Percentiles rank a stretch among this genome's conserved stretches.
These are phyloP conservation scores for Xylaria multiplex DNA, from an alignment of 2,329 filamentous ascomycete genomes.

Conservation along the genomic window DNA sequence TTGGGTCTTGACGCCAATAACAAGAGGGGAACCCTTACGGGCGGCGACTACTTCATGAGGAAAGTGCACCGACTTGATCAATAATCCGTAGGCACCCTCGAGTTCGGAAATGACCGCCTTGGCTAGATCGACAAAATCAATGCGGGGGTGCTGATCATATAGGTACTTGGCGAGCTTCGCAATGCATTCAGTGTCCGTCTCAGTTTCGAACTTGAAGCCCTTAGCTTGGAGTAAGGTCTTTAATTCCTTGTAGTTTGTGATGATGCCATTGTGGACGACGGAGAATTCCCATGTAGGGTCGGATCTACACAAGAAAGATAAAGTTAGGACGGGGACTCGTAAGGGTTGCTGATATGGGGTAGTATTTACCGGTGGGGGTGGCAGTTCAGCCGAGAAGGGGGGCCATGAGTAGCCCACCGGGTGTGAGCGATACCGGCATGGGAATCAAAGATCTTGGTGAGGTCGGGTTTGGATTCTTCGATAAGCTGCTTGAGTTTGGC, in stretches of 20 bases:
- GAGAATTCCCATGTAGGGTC: constrained; percentile 96
- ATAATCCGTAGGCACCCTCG: constrained; percentile 94
- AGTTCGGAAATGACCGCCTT: constrained; percentile 99
- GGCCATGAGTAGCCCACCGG: constrained; percentile 97
- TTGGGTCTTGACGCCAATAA: constrained; percentile 95
- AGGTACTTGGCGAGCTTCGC: constrained; percentile 99
- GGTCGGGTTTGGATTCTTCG: constrained; percentile 81
- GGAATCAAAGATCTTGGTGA: constrained; percentile 94
- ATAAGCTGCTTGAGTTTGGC: constrained; percentile 95
- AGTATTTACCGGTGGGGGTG: constrained; percentile 89
- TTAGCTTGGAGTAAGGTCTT: constrained; percentile 92
- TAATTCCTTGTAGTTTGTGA: constrained; percentile 99
- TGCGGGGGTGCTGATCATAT: constrained; percentile 90
- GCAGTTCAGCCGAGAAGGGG: constrained; percentile 94
- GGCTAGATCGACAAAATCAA: constrained; percentile 95
- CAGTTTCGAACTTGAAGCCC: constrained; percentile 98
- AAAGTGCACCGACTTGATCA: constrained; percentile 98
- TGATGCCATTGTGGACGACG: constrained; percentile 99
- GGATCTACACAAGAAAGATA: constrained; percentile 67
- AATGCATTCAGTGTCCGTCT: constrained; percentile 99
- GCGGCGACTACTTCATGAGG: constrained; percentile 97
- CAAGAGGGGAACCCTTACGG: constrained; percentile 96
- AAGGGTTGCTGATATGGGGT: constrained; percentile 33
- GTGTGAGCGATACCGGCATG: constrained; percentile 99
- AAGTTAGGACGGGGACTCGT: constrained; percentile 43